Base-by-base conservation (phyloP, 225 moss, liverwort and hornwort genomes). In the Climacium dendroides region DNA sequence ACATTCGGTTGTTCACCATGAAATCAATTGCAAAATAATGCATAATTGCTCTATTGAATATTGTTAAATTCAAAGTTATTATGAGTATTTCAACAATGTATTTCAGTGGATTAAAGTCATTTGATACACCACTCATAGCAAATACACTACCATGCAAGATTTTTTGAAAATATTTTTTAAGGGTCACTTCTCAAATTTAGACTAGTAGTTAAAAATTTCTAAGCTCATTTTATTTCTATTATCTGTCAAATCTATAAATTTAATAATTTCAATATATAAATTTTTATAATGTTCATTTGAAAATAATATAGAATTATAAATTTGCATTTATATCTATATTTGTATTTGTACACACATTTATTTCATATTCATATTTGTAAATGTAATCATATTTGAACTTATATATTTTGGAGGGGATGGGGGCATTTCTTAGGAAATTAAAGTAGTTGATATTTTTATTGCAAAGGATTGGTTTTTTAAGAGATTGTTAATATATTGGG, bases 151-250 rank as follows among this genome's bases (percentile, higher is more conserved):
- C 1, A 39, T 1, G 25, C 5, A 69, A 39, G 22, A 22, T 67
- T 23, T 69, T 24, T 7, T 7, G 4, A 69, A 24, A 41, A 69
- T 14, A 25, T 14, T 15, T 0, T 69, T 3, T 0, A 39, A 3
- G 2, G 6, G 0, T 15, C 25, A 24, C 0, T 0, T 24, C 0
- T 69, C 14, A 25, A 15, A 69, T 13, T 69, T 7, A 39, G 4
- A 0, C 39, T 39, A 39, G 23, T 37, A 1, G 13, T 67, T 0
- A 69, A 69, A 39, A 69, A 13, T 7, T 20, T 12, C 2, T 5
- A 24, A 0, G 0, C 0, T 24, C 0, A 24, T n/a, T 13, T 13
- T 4, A 67, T 7, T 39, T 24, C 0, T 12, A 14, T 7, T 23
- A 39, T 22, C 67, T 37, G 13, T 37, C 13, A 19, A 24, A 39